Evolutionary conservation across 2,329 filamentous ascomycete genomes (phyloP), one percentile per base, ranked within the genome.

Genomic region (Beauveria caledonica): DNA sequence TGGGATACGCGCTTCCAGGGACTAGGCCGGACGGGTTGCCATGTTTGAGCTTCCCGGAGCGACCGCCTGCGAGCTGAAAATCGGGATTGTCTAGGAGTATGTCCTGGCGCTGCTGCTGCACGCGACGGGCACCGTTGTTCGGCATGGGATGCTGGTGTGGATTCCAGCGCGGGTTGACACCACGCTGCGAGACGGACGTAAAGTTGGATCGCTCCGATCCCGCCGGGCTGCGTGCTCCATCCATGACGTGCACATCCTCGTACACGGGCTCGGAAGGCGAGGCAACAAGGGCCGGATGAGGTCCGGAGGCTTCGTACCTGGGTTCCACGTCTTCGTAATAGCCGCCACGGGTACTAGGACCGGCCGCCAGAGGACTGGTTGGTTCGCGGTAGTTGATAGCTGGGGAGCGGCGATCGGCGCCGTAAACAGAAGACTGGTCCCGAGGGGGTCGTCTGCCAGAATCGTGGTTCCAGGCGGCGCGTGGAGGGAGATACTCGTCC

Each of bases 271-370:
- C 75, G 57, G 76, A 63, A 9, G 70, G 67, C 23, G 69, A 67
- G 23, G 67, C 67, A 33, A 50, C 29, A 52, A 66, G 62, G 66
- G 64, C 56, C 2, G 42, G 57, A 9, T 64, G 60, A 13, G 62
- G 40, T 11, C 67, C 66, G 63, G 59, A 70, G 63, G 64, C 62
- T 68, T 68, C 88, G 69, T 97, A 97, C 60, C 86, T 89, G 49
- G 93, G 92, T 65, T 96, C 92, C 13, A 96, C 85, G 71, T 97
- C 93, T 78, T 97, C 94, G 70, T 95, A 96, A 74, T 97, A 97
- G 63, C 82, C 75, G 66, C 68, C 76, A 53, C 64, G 71, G 63
- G 66, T 63, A 21, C 66, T 70, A 8, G 66, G 66, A 56, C 68
- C 70, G 45, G 68, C 67, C 17, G 73, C 67, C 17, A 73, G 71